A percentile compares a stretch with the other conserved stretches of the same genome.
Conservation (phyloP, 2,329 filamentous ascomycete species). For the Calcarisporium arbuscula region DNA sequence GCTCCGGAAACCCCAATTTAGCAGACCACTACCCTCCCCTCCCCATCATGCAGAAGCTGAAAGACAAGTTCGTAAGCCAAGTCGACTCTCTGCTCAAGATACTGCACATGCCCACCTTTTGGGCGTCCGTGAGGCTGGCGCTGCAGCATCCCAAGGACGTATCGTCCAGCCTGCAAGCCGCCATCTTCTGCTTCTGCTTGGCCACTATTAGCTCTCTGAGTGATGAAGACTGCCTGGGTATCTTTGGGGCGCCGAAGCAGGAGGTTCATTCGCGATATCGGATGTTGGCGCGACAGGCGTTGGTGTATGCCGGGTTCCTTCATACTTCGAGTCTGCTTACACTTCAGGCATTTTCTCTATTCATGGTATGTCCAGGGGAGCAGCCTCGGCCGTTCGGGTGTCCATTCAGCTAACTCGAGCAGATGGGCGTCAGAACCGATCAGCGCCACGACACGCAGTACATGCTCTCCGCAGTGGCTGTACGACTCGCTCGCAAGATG, state of each 20-base stretch:
- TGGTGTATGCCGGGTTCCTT: conserved; percentile 30
- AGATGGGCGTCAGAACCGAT: conserved; percentile 8
- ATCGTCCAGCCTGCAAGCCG: conserved; percentile 31
- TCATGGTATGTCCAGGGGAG: conserved; percentile 26
- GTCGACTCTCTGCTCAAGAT: conserved; percentile 34
- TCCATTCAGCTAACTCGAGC: background rate
- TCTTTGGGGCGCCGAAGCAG: conserved; percentile 22
- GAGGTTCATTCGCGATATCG: conserved; percentile 21
- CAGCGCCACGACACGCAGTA: conserved; percentile 7
- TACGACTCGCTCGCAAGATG: conserved; percentile 33
- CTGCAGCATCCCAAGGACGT: conserved; percentile 8
- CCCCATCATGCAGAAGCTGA: conserved; percentile 2
- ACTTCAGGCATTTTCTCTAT: conserved; percentile 30
- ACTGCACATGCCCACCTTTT: conserved; percentile 29
- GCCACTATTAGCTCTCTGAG: conserved; percentile 24
- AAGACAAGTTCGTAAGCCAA: conserved; percentile 23
- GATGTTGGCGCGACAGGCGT: conserved; percentile 23
- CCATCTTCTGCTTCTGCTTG: conserved; percentile 33
- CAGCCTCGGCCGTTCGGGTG: background rate
- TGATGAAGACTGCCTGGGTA: conserved; percentile 17
- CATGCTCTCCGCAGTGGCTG: conserved; percentile 14
- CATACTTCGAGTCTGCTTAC: conserved; percentile 26
- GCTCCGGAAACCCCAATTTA: background rate
- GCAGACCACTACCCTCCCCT: background rate
- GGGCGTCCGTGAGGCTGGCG: conserved; percentile 1